Conservation (phyloP, 148 eudicot genomes). For the Dianthus caryophyllus region DNA sequence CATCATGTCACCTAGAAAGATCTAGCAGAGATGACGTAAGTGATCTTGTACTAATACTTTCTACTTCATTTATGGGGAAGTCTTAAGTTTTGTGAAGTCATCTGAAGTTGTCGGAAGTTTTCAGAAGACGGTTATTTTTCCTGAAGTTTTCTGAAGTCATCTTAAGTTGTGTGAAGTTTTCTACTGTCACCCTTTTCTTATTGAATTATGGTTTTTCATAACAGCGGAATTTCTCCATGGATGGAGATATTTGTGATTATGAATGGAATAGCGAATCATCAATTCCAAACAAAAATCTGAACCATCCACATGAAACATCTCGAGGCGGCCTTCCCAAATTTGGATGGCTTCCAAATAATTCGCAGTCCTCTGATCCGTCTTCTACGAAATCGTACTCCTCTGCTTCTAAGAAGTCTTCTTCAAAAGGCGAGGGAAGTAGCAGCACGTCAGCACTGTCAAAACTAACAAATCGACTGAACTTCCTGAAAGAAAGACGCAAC, state of each 20-base stretch:
- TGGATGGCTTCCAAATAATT: slow-evolving; percentile 23
- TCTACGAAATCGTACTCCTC: slow-evolving; percentile 26
- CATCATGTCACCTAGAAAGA: slow-evolving; percentile 27
- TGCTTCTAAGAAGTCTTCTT: slow-evolving; percentile 33
- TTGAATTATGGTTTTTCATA: not conserved
- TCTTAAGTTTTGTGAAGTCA: not conserved
- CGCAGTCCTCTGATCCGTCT: slow-evolving; percentile 24
- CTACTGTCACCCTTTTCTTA: not conserved
- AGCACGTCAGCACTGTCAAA: slow-evolving; percentile 66
- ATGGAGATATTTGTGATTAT: slow-evolving; percentile 33
- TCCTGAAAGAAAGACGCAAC: slow-evolving; percentile 74
- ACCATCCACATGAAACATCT: slow-evolving; percentile 6
- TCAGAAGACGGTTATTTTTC: not conserved
- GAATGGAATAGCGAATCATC: slow-evolving; percentile 34
- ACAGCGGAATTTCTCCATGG: slow-evolving; percentile 24
- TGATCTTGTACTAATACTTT: slow-evolving; percentile 3
- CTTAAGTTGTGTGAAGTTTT: too few species aligned
- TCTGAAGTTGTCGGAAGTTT: not conserved
- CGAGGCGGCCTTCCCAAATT: slow-evolving; percentile 25
- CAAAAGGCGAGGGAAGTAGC: slow-evolving; percentile 59
- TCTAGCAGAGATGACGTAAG: slow-evolving; percentile 25
- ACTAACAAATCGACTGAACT: slow-evolving; percentile 78
- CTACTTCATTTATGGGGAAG: not conserved
- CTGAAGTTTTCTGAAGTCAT: too few species aligned
- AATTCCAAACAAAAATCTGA: not conserved